phyloP scores from a whole-genome alignment of 441 rosid genomes.

The Populus hybrid region DNA sequence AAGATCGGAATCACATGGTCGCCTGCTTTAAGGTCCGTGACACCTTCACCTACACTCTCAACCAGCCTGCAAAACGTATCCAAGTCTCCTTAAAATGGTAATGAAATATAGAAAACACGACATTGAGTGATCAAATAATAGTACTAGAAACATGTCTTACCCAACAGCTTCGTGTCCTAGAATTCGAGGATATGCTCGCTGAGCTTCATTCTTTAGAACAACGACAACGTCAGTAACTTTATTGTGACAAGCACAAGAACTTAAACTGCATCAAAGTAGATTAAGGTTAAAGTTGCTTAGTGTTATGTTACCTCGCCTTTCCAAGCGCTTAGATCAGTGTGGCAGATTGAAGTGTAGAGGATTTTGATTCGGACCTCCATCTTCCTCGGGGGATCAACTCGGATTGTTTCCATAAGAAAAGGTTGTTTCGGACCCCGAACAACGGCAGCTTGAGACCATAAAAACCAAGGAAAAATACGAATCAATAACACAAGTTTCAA shows the following conservation, averaged over 20 bases:
- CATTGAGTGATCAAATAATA: too few species aligned
- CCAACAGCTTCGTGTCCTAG: conserved; percentile 54
- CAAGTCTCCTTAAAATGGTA: too few species aligned
- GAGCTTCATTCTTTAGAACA: conserved; percentile 33
- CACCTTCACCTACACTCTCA: conserved; percentile 46
- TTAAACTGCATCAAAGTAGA: background rate
- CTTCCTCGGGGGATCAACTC: conserved; percentile 37
- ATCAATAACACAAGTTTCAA: background rate
- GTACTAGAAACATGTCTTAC: conserved; percentile 9
- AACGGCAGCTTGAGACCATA: conserved; percentile 23
- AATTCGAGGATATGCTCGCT: conserved; percentile 39
- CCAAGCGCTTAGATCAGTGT: conserved; percentile 37
- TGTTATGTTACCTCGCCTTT: conserved; percentile 36
- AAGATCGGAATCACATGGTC: conserved; percentile 50
- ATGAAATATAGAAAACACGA: background rate
- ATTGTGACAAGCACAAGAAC: background rate
- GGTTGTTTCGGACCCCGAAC: conserved; percentile 39
- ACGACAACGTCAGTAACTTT: background rate
- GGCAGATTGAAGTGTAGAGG: conserved; percentile 36
- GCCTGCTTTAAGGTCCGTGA: conserved; percentile 32
- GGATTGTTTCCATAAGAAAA: conserved; percentile 32
- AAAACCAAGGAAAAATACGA: background rate
- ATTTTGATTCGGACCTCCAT: conserved; percentile 34
- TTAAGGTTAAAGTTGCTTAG: background rate
- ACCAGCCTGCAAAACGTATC: conserved; percentile 21